Evolutionary conservation across 768 basidiomycete genomes (phyloP), one percentile per base, ranked within the genome.

Genomic region (Ramaria sp.): DNA sequence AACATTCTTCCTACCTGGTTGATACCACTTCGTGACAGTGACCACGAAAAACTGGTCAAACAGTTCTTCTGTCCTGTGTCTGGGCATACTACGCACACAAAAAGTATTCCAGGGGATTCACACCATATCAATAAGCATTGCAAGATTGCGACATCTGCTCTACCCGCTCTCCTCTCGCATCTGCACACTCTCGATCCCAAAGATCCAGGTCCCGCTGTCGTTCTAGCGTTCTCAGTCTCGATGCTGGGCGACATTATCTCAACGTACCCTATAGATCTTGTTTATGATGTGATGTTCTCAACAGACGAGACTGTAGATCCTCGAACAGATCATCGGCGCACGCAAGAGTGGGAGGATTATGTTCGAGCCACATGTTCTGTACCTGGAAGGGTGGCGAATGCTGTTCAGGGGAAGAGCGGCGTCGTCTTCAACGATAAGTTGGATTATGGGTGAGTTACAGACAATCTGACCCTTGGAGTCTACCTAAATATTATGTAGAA

Each of bases 361-460:
- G 78, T 93, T 22, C 78, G 78, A 30, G 75, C 78, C 56, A 51
- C 83, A 1, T 71, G 82, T 48, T 72, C 78, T 15, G 67, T 94
- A 7, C 91, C 94, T 32, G 71, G 72, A n/a, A 90, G 82, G 66
- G 79, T 86, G 7, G 83, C 86, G 22, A 96, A 97, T 67, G 76
- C 78, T 2, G 65, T 82, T 32, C 76, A 71, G 27, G 71, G 69
- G 20, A 69, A 70, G 44, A 62, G 61, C 27, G 62, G 60, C 3
- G 61, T 76, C 1, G 56, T 59, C 16, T 32, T 64, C 5, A 84
- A 84, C 0, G 56, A 61, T 16, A 63, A 59, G 16, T 67, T 96
- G 43, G 75, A 81, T 62, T 72, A 80, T 58, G 76, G 75, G 53
- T 48, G 3, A 63, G n/a, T 53, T 56, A 12, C 59, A 62, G 7